Base-by-base conservation (phyloP, 1,284 basidiomycete genomes). In the Tylopilus microsporus region DNA sequence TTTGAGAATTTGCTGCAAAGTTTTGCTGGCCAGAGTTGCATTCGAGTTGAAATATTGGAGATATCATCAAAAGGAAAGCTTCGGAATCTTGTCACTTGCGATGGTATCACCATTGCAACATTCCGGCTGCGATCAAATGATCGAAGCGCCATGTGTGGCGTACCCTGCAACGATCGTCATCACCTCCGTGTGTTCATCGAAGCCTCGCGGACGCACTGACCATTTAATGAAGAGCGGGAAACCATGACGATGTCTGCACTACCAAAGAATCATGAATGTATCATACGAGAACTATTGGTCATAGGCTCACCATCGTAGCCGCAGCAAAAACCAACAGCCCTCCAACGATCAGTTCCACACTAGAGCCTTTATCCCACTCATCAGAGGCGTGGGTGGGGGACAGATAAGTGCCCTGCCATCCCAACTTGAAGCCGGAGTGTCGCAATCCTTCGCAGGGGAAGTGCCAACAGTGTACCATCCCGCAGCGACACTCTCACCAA, bases 391-490 rank as follows among this genome's bases (percentile, higher is more conserved):
- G 10, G 73, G 65, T 10, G 34, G 34, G 34, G 49, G 49, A n/a
- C 66, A 59, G 4, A 47, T 54, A 12, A n/a, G 37, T n/a, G 36
- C 18, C 37, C 30, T 46, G 5, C 39, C 10, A 9, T 42, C 15
- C 13, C 37, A 18, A 47, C 37, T 11, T 36, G 43, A 21, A 64
- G 52, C 42, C 61, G 60, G 16, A 67, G 68, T 25, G 66, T 75
- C 7, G 83, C 80, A 41, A 83, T 66, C 19, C 66, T 65, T 57
- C 81, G 75, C 63, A 88, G 79, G n/a, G n/a, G n/a, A n/a, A n/a
- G n/a, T n/a, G 58, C 69, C 71, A 18, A 84, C 72, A n/a, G 68
- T 66, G 69, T 88, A 85, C 86, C 85, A 87, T 3, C 84, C 80
- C 69, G 81, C 72, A 16, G 69, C 70, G 11, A 77, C 68, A 2